phyloP scores from a whole-genome alignment of 306 rosid species.

The Datisca glomerata region DNA sequence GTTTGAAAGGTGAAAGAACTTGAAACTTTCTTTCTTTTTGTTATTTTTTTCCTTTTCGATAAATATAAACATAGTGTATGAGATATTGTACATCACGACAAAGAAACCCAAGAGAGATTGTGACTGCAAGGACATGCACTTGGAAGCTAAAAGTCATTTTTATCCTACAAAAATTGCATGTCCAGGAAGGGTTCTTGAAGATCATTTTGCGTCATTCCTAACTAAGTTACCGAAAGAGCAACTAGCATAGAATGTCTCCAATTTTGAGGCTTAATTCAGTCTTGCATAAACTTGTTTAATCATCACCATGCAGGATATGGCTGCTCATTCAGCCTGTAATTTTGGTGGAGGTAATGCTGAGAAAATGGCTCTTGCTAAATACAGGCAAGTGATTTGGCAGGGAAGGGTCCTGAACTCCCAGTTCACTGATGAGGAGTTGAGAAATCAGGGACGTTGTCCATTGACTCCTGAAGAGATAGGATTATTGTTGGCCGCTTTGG shows the following conservation, averaged over 20 bases:
- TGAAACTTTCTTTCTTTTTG: background rate
- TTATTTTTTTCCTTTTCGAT: too few species aligned
- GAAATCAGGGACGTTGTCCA: constrained; percentile 88
- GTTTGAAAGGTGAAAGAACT: constrained; percentile 2
- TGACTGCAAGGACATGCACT: too few species aligned
- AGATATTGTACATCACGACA: too few species aligned
- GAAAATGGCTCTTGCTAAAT: constrained; percentile 78
- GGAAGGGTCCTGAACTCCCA: constrained; percentile 91
- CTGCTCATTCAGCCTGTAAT: constrained; percentile 98
- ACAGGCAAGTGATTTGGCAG: constrained; percentile 87
- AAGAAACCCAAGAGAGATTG: too few species aligned
- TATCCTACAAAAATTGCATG: too few species aligned
- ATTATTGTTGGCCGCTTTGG: constrained; percentile 82
- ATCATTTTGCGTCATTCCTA: too few species aligned
- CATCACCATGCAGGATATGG: constrained; percentile 72
- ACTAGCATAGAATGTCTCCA: too few species aligned
- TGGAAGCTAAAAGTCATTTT: too few species aligned
- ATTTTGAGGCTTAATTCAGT: too few species aligned
- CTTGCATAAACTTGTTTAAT: background rate
- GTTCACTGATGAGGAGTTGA: constrained; percentile 82
- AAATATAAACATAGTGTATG: too few species aligned
- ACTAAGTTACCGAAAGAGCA: too few species aligned
- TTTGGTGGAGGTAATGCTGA: constrained; percentile 97
- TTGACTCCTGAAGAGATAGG: constrained; percentile 97
- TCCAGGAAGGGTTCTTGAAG: too few species aligned